These are phyloP conservation scores for Sporormia fimetaria DNA, from an alignment of 495 filamentous ascomycete species.

Conservation along the genomic window DNA sequence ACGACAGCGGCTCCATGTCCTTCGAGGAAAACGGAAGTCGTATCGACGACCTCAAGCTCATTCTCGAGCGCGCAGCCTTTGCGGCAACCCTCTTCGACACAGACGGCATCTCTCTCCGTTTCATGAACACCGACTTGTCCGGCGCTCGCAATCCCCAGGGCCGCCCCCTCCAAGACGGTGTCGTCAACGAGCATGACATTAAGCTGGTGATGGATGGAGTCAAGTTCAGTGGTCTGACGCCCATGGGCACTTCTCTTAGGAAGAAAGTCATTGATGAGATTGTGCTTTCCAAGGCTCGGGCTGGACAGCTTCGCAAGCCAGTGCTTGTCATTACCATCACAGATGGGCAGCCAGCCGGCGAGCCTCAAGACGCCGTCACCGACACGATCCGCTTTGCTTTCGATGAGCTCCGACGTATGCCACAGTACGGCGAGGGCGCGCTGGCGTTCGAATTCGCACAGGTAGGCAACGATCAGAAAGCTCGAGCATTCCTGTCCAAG, in stretches of 20 bases:
- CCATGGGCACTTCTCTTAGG: constrained; percentile 50
- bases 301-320: constrained; percentile 48
- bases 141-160: constrained; percentile 8
- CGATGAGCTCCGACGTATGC: constrained; percentile 36
- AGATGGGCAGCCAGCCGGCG: constrained; percentile 53
- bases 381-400: constrained; percentile 43
- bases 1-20: constrained; percentile 62
- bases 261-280: constrained; percentile 53
- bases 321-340: constrained; percentile 61
- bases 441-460: constrained; percentile 63
- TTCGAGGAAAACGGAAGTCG: constrained; percentile 56
- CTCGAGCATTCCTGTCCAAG: constrained; percentile 49
- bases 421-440: constrained; percentile 41
- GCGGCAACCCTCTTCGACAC: constrained; percentile 58
- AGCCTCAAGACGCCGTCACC: constrained; percentile 39
- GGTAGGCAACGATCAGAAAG: constrained; percentile 57
- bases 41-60: constrained; percentile 53
- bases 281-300: constrained; percentile 41
- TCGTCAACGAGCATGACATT: constrained; percentile 48
- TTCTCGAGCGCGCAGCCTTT: constrained; percentile 49
- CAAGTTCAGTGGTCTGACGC: constrained; percentile 56
- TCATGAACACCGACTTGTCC: constrained; percentile 48
- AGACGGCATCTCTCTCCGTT: constrained; percentile 58
- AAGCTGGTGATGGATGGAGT: constrained; percentile 45
- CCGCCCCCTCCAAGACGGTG: constrained; percentile 35